Conservation (phyloP, 2,329 filamentous ascomycete species). For the Gliomastix tumulicola region DNA sequence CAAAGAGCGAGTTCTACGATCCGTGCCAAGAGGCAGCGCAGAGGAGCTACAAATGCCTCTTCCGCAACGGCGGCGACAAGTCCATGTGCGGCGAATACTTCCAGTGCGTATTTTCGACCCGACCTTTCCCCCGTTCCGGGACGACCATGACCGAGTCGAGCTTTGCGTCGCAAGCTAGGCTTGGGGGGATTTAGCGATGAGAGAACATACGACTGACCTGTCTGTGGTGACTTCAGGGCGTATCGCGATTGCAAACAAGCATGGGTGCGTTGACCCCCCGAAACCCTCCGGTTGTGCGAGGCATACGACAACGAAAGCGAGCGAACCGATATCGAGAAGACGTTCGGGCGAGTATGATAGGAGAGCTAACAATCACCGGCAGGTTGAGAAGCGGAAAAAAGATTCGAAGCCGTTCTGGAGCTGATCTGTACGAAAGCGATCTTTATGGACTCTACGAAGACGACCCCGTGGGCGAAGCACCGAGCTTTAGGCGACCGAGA, state of each 20-base stretch:
- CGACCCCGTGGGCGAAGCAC: no score
- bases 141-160: not conserved
- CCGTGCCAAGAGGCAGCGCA: constrained; percentile 91
- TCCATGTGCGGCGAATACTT: constrained; percentile 95
- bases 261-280: constrained; percentile 65
- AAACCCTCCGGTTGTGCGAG: no score
- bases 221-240: constrained; percentile 47
- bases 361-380: no score
- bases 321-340: no score
- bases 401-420: constrained; percentile 2
- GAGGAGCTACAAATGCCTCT: constrained; percentile 78
- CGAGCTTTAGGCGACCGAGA: no score
- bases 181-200: not conserved
- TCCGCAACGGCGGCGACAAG: constrained; percentile 79
- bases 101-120: constrained; percentile 53
- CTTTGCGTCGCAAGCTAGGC: not conserved
- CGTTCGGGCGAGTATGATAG: no score
- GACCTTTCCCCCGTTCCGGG: no score
- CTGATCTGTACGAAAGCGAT: no score
- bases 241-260: constrained; percentile 86
- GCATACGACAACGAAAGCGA: no score
- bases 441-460: no score
- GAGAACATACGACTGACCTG: not conserved
- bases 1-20: constrained; percentile 83
- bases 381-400: constrained; percentile 5